phyloP scores from a whole-genome alignment of 176 grass and related monocot species.

The Ensete glaucum region DNA sequence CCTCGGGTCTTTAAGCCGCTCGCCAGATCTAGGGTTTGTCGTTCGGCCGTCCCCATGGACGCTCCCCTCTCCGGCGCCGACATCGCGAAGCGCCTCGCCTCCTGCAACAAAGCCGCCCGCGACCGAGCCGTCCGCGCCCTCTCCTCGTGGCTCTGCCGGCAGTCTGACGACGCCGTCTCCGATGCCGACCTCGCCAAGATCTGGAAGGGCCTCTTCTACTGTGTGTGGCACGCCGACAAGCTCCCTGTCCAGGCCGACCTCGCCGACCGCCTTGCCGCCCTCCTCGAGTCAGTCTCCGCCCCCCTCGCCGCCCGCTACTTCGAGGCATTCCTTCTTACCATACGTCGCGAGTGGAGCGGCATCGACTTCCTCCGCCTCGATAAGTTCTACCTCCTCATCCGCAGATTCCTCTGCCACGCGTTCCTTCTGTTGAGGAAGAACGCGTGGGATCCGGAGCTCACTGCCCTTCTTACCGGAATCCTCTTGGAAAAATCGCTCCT shows the following conservation, averaged over 20 bases:
- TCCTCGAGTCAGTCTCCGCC: constrained; percentile 29
- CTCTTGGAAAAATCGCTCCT: constrained; percentile 44
- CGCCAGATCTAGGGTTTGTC: not conserved
- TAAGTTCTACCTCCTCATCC: constrained; percentile 92
- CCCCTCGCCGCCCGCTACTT: constrained; percentile 47
- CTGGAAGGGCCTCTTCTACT: constrained; percentile 98
- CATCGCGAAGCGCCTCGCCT: constrained; percentile 66
- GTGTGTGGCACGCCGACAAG: constrained; percentile 93
- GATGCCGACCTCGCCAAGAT: constrained; percentile 57
- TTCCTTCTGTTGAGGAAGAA: constrained; percentile 49
- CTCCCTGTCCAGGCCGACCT: constrained; percentile 54
- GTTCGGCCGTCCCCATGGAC: not conserved
- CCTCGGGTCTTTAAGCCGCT: not conserved
- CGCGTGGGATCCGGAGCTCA: constrained; percentile 37
- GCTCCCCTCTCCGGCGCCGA: constrained; percentile 29
- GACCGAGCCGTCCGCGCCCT: constrained; percentile 52
- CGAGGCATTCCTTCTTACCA: constrained; percentile 49
- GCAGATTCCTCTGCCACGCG: constrained; percentile 58
- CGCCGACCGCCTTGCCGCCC: constrained; percentile 47
- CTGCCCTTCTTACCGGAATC: constrained; percentile 27
- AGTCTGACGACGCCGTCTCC: constrained; percentile 26
- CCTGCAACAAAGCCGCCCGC: constrained; percentile 34
- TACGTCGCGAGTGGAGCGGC: constrained; percentile 70
- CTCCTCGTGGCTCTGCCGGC: constrained; percentile 31
- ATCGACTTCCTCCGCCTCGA: constrained; percentile 91